phyloP scores from a whole-genome alignment of 2,329 filamentous ascomycete genomes.

The Ophiostoma novo-ulmi region DNA sequence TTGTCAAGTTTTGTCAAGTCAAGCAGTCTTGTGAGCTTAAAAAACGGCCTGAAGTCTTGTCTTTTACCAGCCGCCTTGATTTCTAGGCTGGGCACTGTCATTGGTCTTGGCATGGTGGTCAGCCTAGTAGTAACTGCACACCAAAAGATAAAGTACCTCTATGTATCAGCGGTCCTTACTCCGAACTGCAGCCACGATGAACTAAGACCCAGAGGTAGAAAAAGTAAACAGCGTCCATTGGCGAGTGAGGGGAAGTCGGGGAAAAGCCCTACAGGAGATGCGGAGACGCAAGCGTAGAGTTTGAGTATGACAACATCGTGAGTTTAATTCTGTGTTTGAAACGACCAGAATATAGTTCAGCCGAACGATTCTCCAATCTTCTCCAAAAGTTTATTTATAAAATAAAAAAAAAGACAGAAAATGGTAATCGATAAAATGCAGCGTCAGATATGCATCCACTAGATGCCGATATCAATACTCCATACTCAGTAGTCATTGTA shows the following conservation, averaged over 20 bases:
- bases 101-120: neutral
- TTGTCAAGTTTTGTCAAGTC: neutral
- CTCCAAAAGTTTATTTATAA: too few relatives aligned
- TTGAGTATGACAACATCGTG: neutral
- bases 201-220: neutral
- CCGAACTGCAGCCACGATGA: neutral
- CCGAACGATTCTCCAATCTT: neutral
- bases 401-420: too few relatives aligned
- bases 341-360: neutral
- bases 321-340: neutral
- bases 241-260: conserved; percentile 4
- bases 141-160: neutral
- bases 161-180: neutral
- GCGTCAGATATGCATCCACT: neutral
- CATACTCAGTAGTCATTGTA: too few relatives aligned
- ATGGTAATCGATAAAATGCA: neutral
- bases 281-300: neutral
- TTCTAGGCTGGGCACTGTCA: neutral
- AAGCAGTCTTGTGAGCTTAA: neutral
- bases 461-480: neutral
- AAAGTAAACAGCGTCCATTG: neutral
- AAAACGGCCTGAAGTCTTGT: conserved; percentile 1
- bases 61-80: neutral
- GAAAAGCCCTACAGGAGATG: neutral
- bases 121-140: neutral